Evolutionary conservation across 2,329 filamentous ascomycete genomes (phyloP), one percentile per base, ranked within the genome.

Genomic region (Samsoniella hepiali): DNA sequence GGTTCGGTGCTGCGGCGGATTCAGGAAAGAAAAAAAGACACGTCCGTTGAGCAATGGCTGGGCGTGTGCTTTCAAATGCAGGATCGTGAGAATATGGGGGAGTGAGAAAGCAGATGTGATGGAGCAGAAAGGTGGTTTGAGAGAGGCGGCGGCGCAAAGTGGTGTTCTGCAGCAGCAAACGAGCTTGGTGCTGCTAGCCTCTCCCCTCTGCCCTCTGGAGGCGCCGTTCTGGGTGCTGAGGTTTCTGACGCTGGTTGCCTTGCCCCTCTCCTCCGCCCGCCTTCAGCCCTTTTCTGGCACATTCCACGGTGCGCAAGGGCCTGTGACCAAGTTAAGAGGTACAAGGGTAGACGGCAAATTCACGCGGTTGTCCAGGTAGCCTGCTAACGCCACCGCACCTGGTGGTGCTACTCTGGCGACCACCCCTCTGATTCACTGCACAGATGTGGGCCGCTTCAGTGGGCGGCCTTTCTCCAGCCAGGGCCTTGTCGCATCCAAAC

Each of bases 201-300:
- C 22, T 22, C 45, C n/a, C 15, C 47, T 42, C 29, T 29, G 17
- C 44, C n/a, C 53, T 31, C 10, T 32, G 31, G 22, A n/a, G 45
- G 45, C 51, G 57, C 45, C 36, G 47, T 32, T 22, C 47, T 15
- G 47, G 11, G 22, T 15, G 47, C 22, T 31, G 36, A 10, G 42
- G 15, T 22, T 22, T n/a, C 13, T 42, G 45, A 15, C 36, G 49
- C 40, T 29, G 44, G 40, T 15, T 42, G 42, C 53, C 51, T 62
- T 56, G 50, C 44, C 60, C 60, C 51, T 55, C 58, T 40, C 51
- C 51, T 42, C 34, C 34, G 42, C 42, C 44, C 42, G 27, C 53
- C 51, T 57, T 63, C 54, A 58, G 55, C 61, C 29, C 53, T 53
- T 62, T 63, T 63, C 61, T 63, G 61, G 55, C 61, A 63, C 61